phyloP scores from a whole-genome alignment of 805 yeast genomes.

The Ogataea corticis region DNA sequence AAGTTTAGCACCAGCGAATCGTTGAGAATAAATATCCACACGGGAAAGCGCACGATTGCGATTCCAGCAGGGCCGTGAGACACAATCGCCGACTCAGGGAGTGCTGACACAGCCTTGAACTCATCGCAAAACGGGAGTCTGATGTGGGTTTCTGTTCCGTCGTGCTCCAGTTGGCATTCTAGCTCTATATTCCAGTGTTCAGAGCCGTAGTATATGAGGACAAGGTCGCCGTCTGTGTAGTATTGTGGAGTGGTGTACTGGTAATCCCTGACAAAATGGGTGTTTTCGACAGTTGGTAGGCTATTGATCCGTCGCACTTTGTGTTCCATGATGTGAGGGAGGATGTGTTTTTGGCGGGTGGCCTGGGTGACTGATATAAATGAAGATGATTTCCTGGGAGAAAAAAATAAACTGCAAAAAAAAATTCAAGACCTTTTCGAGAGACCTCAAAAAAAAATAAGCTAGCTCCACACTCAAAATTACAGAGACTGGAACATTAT shows the following conservation, averaged over 20 bases:
- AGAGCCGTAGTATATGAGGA: slow-evolving; percentile 21
- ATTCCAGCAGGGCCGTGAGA: background rate
- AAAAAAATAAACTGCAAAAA: too few species aligned
- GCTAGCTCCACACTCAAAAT: too few species aligned
- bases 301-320: slow-evolving; percentile 19
- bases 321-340: slow-evolving; percentile 1
- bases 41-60: slow-evolving; percentile 8
- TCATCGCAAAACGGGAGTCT: slow-evolving; percentile 14
- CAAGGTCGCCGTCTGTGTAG: slow-evolving; percentile 17
- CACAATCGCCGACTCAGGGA: background rate
- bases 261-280: slow-evolving; percentile 26
- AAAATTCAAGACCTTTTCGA: too few species aligned
- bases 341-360: background rate
- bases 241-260: slow-evolving; percentile 28
- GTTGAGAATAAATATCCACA: slow-evolving; percentile 29
- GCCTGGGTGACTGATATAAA: too few species aligned
- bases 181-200: slow-evolving; percentile 17
- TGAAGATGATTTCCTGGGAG: too few species aligned
- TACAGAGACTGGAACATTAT: too few species aligned
- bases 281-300: slow-evolving; percentile 33
- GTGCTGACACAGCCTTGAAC: background rate
- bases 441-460: too few species aligned
- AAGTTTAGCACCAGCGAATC: slow-evolving; percentile 23
- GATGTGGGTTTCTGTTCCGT: background rate
- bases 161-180: slow-evolving; percentile 6